phyloP scores from a whole-genome alignment of 2,329 filamentous ascomycete species.

The Elsinoe arachidis region DNA sequence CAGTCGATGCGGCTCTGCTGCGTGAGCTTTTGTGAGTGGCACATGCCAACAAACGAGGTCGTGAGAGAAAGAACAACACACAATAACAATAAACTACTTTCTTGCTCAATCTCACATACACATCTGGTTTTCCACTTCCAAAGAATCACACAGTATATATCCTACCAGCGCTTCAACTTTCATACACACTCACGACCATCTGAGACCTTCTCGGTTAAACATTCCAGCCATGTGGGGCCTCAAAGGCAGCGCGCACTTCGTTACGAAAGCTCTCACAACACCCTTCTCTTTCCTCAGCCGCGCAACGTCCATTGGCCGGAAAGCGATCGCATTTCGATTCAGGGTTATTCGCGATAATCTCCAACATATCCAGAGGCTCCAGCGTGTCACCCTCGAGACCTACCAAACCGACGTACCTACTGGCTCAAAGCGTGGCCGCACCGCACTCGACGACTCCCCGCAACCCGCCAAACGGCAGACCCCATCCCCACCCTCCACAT shows the following conservation, averaged over 20 bases:
- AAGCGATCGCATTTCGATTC: not conserved
- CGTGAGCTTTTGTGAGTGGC: not conserved
- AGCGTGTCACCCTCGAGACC: not conserved
- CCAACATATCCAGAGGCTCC: not conserved
- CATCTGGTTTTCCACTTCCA: not conserved
- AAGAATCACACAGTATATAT: not conserved
- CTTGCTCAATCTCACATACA: not conserved
- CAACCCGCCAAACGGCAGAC: not conserved
- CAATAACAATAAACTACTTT: not conserved
- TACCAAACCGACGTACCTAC: not conserved
- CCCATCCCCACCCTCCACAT: not conserved
- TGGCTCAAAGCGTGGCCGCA: not conserved
- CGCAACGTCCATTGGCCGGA: not conserved
- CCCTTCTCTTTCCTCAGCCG: not conserved
- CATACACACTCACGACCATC: not conserved
- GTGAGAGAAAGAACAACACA: not conserved
- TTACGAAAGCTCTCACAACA: not conserved
- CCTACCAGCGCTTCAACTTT: not conserved
- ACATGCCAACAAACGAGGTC: conserved; percentile 2
- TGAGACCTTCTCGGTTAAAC: not conserved
- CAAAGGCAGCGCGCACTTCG: not conserved
- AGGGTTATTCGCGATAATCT: not conserved
- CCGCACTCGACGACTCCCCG: not conserved
- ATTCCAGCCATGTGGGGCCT: not conserved
- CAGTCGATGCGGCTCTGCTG: not conserved